phyloP scores from a whole-genome alignment of 768 basidiomycete species.

The Sporobolomyces pararoseus region DNA sequence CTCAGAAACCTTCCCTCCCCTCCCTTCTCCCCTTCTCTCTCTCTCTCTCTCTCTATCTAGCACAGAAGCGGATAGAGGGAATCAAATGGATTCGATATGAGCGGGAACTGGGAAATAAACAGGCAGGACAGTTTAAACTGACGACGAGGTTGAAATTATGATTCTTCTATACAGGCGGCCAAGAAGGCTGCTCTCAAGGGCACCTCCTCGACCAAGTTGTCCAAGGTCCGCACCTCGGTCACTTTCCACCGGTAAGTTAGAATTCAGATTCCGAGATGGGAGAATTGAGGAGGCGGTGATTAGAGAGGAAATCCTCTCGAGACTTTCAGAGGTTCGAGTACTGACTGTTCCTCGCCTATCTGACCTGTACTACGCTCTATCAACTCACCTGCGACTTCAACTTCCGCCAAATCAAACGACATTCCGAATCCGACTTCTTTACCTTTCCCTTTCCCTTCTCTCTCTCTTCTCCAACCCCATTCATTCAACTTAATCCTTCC shows the following conservation, averaged over 20 bases:
- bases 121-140: neutral
- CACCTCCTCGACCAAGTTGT: constrained; percentile 52
- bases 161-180: constrained; percentile 58
- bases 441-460: no score
- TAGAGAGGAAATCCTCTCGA: no score
- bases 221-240: constrained; percentile 65
- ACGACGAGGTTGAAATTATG: neutral
- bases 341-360: no score
- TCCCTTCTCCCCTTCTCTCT: neutral
- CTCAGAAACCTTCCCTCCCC: neutral
- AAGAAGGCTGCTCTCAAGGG: constrained; percentile 96
- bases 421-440: no score
- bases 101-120: no score
- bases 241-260: constrained; percentile 59
- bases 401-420: no score
- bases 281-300: constrained; percentile 1
- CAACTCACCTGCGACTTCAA: no score
- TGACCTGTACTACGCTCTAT: no score
- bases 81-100: neutral
- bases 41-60: neutral
- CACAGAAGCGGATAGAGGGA: no score
- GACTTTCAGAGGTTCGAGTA: no score
- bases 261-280: no score
- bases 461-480: neutral
- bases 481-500: neutral